Conservation (phyloP, 768 basidiomycete genomes). For the Tricholoma flavovirens region DNA sequence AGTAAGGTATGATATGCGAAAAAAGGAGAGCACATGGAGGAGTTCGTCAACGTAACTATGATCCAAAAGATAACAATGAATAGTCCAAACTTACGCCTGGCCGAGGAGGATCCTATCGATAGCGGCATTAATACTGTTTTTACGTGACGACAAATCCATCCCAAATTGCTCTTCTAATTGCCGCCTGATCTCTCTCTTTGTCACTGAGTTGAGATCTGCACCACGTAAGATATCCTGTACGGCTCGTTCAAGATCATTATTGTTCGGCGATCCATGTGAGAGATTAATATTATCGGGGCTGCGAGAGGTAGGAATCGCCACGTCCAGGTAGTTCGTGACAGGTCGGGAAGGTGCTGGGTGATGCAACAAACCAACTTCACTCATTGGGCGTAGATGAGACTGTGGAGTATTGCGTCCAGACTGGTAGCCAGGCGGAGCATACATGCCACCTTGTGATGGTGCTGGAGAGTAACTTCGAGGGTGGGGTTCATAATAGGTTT, state of each 20-base stretch:
- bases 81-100: constrained; percentile 28
- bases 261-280: constrained; percentile 46
- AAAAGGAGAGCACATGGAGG: constrained; percentile 2
- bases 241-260: constrained; percentile 66
- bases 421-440: constrained; percentile 64
- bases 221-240: constrained; percentile 67
- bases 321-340: constrained; percentile 70
- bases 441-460: constrained; percentile 59
- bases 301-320: constrained; percentile 50
- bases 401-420: constrained; percentile 74
- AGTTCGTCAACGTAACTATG: constrained; percentile 9
- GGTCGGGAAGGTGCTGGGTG: constrained; percentile 68
- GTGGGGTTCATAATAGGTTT: constrained; percentile 82
- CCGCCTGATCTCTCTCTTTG: constrained; percentile 85
- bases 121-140: constrained; percentile 68
- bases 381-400: constrained; percentile 34
- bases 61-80: constrained; percentile 9
- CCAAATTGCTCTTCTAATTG: constrained; percentile 80
- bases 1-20: constrained; percentile 3
- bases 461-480: constrained; percentile 69
- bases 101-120: constrained; percentile 68
- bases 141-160: constrained; percentile 67
- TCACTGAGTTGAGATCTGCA: constrained; percentile 85
- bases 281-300: constrained; percentile 50
- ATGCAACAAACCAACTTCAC: constrained; percentile 33